Percentiles rank a stretch among this genome's conserved stretches.
These are phyloP conservation scores for Colletotrichum australisinense DNA, from an alignment of 2,329 filamentous ascomycete species.

Conservation along the genomic window DNA sequence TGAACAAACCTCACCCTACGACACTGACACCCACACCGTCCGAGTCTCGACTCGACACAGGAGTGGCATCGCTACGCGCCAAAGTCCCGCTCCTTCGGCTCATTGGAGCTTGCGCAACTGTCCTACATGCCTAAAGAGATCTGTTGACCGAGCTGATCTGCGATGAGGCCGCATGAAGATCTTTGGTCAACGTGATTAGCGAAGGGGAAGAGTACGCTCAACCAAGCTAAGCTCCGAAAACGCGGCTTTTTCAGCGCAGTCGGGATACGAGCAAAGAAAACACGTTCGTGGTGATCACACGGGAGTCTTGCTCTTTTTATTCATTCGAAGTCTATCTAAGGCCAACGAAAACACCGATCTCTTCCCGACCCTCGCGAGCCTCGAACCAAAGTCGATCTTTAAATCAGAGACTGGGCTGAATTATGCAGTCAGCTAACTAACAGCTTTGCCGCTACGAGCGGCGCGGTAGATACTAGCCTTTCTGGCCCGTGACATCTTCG, in stretches of 20 bases:
- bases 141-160: conserved; percentile 4
- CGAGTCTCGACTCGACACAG: background rate
- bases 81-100: background rate
- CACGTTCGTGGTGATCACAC: background rate
- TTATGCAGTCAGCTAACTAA: background rate
- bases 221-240: background rate
- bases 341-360: background rate
- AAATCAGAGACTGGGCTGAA: background rate
- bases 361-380: background rate
- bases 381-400: background rate
- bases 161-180: conserved; percentile 3
- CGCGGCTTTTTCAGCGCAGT: background rate
- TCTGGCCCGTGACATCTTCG: background rate
- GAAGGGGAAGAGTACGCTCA: background rate
- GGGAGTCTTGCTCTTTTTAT: background rate
- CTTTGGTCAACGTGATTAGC: background rate
- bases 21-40: background rate
- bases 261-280: background rate
- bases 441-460: background rate
- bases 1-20: background rate
- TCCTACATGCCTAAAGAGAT: background rate
- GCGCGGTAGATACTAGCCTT: background rate
- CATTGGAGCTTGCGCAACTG: background rate
- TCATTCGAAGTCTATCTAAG: background rate
- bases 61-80: background rate